Percentiles rank a stretch among this genome's conserved stretches.
Conservation (phyloP, 495 filamentous ascomycete species). For the Sordaria brevicollis region DNA sequence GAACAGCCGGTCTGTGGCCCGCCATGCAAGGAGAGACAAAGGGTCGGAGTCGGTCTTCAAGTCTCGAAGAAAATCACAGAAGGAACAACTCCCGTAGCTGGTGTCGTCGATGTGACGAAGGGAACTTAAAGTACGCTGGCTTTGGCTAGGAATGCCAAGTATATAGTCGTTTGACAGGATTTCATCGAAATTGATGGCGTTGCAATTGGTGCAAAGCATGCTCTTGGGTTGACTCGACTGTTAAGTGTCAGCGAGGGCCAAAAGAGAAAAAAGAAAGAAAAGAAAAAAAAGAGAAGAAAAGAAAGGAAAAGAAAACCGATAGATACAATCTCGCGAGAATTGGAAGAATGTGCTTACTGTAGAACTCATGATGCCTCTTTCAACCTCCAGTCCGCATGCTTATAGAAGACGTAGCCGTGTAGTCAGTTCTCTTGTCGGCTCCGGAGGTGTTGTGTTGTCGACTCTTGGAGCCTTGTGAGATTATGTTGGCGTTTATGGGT, state of each 20-base stretch:
- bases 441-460: background rate
- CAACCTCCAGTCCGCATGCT: too few relatives aligned
- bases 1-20: background rate
- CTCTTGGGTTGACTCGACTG: background rate
- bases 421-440: background rate
- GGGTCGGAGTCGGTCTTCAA: background rate
- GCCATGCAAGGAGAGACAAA: background rate
- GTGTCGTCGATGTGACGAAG: background rate
- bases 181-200: background rate
- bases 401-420: background rate
- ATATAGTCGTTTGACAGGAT: background rate
- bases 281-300: too few relatives aligned
- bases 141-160: rapidly evolving
- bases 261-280: too few relatives aligned
- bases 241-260: background rate
- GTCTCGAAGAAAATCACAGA: background rate
- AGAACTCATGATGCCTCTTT: background rate
- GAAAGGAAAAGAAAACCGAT: too few relatives aligned
- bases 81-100: background rate
- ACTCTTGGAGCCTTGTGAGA: background rate
- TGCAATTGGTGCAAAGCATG: background rate
- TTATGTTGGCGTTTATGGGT: background rate
- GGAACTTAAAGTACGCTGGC: rapidly evolving
- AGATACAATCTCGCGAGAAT: too few relatives aligned
- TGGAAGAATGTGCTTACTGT: background rate